Conservation (phyloP, 2,329 filamentous ascomycete species). For the Penicillium freii region DNA sequence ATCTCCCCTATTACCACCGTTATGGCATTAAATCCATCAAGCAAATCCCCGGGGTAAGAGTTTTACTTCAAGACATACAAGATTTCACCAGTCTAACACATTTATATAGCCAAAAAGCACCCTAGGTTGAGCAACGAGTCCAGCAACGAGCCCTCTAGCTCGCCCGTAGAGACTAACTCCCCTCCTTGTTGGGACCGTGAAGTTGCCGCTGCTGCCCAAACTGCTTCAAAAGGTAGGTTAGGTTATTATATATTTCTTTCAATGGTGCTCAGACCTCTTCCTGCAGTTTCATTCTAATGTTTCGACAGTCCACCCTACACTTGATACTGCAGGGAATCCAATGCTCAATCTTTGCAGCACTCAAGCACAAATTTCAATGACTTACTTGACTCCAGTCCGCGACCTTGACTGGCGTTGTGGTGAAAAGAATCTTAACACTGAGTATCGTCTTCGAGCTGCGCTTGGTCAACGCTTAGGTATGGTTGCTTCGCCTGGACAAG, state of each 20-base stretch:
- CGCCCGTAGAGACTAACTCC: neutral
- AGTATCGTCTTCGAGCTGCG: neutral
- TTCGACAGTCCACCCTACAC: neutral
- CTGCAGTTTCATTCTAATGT: neutral
- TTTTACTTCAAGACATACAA: too few relatives aligned
- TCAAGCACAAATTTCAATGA: accelerated
- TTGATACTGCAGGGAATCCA: neutral
- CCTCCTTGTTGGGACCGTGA: neutral
- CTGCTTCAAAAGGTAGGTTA: neutral
- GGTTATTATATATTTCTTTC: neutral
- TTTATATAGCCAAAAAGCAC: neutral
- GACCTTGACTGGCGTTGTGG: neutral
- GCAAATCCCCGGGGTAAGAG: neutral
- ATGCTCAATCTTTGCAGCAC: neutral
- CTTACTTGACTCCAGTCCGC: neutral
- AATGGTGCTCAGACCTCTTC: neutral
- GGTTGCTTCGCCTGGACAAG: neutral
- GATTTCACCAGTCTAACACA: neutral
- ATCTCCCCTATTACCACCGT: neutral
- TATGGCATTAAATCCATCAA: neutral
- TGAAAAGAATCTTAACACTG: accelerated
- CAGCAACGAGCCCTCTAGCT: neutral
- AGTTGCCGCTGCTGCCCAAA: neutral
- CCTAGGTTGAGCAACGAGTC: neutral
- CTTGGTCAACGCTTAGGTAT: neutral